Evolutionary conservation across 164 flowering plant species (phyloP).

Genomic region (Cinnamomum micranthum): DNA sequence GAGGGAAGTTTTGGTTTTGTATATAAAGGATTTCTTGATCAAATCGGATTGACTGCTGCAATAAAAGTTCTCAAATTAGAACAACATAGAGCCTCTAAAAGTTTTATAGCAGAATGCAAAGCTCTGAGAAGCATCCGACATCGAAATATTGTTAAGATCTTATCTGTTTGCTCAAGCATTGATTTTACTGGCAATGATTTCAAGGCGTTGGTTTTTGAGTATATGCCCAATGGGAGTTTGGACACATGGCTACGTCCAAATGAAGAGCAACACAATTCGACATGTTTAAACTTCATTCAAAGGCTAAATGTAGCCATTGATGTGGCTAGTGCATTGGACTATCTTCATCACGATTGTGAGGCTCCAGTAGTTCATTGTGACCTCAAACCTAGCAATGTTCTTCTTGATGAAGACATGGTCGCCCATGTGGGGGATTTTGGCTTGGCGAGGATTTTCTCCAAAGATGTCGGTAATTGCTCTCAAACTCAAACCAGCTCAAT

Average conservation of each 20-base stretch:
- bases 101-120: constrained; percentile 31
- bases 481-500: not conserved
- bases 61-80: constrained; percentile 30
- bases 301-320: constrained; percentile 1
- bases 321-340: not conserved
- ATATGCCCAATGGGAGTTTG: constrained; percentile 28
- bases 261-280: not conserved
- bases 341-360: not conserved
- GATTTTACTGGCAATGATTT: constrained; percentile 24
- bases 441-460: not conserved
- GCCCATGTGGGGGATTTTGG: not conserved
- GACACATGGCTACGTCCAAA: constrained; percentile 22
- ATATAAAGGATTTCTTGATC: not conserved
- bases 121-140: constrained; percentile 22
- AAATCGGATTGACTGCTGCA: constrained; percentile 16
- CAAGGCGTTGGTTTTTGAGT: constrained; percentile 23
- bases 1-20: not conserved
- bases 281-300: not conserved
- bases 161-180: constrained; percentile 27
- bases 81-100: constrained; percentile 2
- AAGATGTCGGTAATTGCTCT: not conserved
- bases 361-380: not conserved
- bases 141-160: constrained; percentile 23
- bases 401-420: not conserved
- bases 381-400: not conserved